Evolutionary conservation across 192 early-diverging fungal species (phyloP).

Genomic region (Backusella luteola): DNA sequence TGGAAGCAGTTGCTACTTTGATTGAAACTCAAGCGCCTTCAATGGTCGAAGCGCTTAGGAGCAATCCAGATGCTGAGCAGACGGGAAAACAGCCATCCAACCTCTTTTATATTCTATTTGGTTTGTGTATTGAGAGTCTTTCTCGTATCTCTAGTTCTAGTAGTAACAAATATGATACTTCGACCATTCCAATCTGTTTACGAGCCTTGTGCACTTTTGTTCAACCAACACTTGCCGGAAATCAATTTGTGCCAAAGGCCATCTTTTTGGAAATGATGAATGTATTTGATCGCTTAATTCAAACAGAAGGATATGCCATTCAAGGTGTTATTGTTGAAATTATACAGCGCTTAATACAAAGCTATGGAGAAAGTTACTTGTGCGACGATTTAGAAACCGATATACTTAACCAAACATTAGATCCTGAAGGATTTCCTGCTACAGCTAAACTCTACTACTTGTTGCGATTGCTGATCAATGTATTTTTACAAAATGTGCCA

Average conservation of each 20-base stretch:
- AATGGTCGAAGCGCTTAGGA: conserved; percentile 46
- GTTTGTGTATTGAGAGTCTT: conserved; percentile 65
- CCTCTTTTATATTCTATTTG: conserved; percentile 65
- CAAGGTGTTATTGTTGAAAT: conserved; percentile 55
- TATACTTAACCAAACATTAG: conserved; percentile 26
- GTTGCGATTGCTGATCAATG: conserved; percentile 39
- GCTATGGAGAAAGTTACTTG: conserved; percentile 34
- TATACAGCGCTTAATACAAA: conserved; percentile 45
- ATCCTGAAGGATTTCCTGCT: conserved; percentile 32
- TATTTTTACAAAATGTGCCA: conserved; percentile 47
- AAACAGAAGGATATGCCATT: conserved; percentile 63
- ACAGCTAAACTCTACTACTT: conserved; percentile 43
- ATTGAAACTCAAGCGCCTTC: conserved; percentile 42
- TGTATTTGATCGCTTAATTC: conserved; percentile 68
- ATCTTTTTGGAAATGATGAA: conserved; percentile 69
- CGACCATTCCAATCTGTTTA: conserved; percentile 51
- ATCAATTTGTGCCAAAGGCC: conserved; percentile 40
- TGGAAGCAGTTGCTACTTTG: conserved; percentile 55
- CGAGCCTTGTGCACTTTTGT: conserved; percentile 54
- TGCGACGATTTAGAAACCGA: conserved; percentile 38
- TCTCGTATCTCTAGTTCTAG: conserved; percentile 43
- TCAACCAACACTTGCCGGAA: conserved; percentile 38
- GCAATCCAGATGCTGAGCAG: conserved; percentile 17
- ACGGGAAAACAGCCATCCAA: conserved; percentile 29
- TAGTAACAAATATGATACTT: conserved; percentile 28